Evolutionary conservation across 805 yeast genomes (phyloP), one percentile per base, ranked within the genome.

Genomic region (Brettanomyces sp.): DNA sequence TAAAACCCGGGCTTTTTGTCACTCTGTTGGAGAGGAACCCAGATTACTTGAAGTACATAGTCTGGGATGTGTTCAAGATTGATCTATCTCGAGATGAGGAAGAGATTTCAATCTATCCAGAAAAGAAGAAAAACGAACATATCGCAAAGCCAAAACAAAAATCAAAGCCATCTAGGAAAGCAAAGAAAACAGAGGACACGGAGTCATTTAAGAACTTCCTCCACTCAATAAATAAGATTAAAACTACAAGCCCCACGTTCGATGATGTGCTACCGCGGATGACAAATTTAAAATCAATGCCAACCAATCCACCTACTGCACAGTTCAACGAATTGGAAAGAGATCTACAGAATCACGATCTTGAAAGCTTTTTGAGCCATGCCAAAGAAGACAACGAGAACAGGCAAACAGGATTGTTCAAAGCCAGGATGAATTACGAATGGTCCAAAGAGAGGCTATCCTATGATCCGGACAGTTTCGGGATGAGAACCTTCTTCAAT

Each of bases 351-450:
- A 41, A 49, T 7, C 52, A 54, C 8, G 51, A 52, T 4, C 50
- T 79, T 22, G 75, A 76, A 52, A 51, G 49, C 0, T 75, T 70
- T 44, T 62, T 80, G 35, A 57, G 64, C 39, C 59, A 64, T 5
- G 73, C 79, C 4, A 74, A 74, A 47, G 56, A 57, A 14, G 61
- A 63, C 18, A 66, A 65, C 45, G 70, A 69, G 22, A 42, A 51
- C 18, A 65, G 65, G 32, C 71, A 70, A 35, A 76, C 75, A 47
- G 64, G 65, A 36, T 55, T 65, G 37, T 76, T 75, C 53, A 68
- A 79, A 35, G 73, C 72, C 41, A 56, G 64, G 36, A 67, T 69
- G 37, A 80, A 82, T 0, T 77, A 64, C 48, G 82, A 77, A 45
- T 76, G 78, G 75, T 68, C 76, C 37, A 64, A 54, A 35, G 61